Percentiles rank a stretch among this genome's conserved stretches.
Conservation (phyloP, 2,329 filamentous ascomycete species). For the Colletotrichum simmondsii region DNA sequence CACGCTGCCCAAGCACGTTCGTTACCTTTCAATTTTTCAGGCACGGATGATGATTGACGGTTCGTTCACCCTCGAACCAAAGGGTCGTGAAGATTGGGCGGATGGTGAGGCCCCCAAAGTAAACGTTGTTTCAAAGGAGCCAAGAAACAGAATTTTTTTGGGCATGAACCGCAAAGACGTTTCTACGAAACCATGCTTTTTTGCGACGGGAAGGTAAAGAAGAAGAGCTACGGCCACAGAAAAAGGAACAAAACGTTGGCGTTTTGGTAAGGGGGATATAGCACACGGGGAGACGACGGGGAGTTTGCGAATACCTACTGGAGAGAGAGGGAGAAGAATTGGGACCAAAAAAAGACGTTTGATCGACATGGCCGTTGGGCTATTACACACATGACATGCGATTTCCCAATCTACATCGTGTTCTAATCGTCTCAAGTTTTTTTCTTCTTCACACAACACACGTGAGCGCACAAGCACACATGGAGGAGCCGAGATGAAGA, state of each 20-base stretch:
- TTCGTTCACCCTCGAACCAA: background rate
- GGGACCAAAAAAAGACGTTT: constrained; percentile 2
- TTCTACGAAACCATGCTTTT: background rate
- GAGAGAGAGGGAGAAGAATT: background rate
- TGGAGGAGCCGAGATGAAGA: background rate
- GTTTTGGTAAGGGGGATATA: background rate
- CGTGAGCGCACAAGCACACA: too few species aligned
- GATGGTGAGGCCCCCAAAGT: background rate
- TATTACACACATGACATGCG: background rate
- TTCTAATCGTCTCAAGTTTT: background rate
- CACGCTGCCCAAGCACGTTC: background rate
- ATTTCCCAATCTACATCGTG: background rate
- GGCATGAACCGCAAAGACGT: constrained; percentile 12
- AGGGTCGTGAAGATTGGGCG: background rate
- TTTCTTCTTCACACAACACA: background rate
- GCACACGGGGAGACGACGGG: background rate
- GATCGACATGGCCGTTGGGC: background rate
- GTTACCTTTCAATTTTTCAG: background rate
- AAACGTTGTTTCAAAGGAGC: background rate
- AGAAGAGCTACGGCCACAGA: background rate
- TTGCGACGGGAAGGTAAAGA: background rate
- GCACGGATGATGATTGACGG: background rate
- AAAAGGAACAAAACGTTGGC: background rate
- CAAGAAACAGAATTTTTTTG: background rate
- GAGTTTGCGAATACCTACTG: background rate